Evolutionary conservation across 2,329 filamentous ascomycete species (phyloP).

Genomic region (Aspergillus sp.): DNA sequence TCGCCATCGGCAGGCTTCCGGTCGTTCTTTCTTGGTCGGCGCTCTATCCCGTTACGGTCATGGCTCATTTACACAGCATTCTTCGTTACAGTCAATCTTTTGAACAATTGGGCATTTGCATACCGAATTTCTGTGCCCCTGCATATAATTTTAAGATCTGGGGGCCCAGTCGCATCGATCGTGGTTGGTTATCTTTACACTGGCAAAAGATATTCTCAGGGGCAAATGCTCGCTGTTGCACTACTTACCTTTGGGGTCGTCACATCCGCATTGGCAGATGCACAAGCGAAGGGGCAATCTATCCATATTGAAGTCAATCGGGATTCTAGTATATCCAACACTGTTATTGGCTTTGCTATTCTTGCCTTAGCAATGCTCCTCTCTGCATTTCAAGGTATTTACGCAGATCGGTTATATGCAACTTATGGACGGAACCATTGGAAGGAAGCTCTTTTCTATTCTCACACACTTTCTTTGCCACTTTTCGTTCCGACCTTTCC

Average conservation of each 20-base stretch:
- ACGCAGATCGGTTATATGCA: constrained; percentile 86
- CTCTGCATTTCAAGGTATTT: constrained; percentile 91
- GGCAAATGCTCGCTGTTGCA: constrained; percentile 78
- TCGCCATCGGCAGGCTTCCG: constrained; percentile 59
- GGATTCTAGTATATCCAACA: constrained; percentile 31
- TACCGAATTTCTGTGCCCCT: constrained; percentile 96
- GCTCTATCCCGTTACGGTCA: constrained; percentile 76
- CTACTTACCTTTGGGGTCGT: constrained; percentile 85
- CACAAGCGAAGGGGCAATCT: constrained; percentile 67
- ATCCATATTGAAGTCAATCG: constrained; percentile 40
- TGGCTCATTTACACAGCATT: constrained; percentile 88
- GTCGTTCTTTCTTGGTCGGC: constrained; percentile 71
- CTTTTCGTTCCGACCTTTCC: constrained; percentile 42
- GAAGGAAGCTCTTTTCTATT: constrained; percentile 97
- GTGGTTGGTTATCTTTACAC: constrained; percentile 82
- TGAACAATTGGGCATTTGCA: constrained; percentile 97
- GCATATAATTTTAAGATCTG: constrained; percentile 93
- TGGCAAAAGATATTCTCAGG: constrained; percentile 70
- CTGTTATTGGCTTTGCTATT: constrained; percentile 69
- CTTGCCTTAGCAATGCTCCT: constrained; percentile 85
- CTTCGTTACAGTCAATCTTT: constrained; percentile 89
- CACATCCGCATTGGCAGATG: constrained; percentile 85
- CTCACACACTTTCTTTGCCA: constrained; percentile 54
- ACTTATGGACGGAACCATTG: constrained; percentile 79
- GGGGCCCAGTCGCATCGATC: constrained; percentile 95